Evolutionary conservation across 106 monocot genomes (phyloP).

Genomic region (Cymbidium sinense): DNA sequence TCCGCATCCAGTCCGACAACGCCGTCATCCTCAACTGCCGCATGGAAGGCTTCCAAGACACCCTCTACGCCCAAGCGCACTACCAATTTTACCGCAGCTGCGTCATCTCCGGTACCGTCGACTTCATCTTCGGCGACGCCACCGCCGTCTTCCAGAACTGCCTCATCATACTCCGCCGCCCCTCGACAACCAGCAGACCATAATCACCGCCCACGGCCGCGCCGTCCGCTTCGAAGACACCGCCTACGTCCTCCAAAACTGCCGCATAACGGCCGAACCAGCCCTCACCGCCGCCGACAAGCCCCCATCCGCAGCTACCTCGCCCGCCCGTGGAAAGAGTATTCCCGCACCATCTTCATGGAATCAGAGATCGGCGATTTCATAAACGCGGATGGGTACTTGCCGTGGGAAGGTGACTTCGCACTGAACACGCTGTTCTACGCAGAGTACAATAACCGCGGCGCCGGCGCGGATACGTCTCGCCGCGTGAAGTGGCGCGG

Average conservation of each 20-base stretch:
- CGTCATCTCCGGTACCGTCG: conserved; percentile 69
- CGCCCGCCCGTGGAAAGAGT: conserved; percentile 77
- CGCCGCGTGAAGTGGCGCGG: conserved; percentile 52
- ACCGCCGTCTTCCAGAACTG: conserved; percentile 78
- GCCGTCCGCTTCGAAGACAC: conserved; percentile 54
- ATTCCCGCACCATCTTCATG: conserved; percentile 54
- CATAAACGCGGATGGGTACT: conserved; percentile 55
- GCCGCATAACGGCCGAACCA: conserved; percentile 37
- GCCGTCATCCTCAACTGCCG: conserved; percentile 55
- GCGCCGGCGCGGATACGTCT: conserved; percentile 29
- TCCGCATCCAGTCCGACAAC: conserved; percentile 60
- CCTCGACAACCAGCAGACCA: conserved; percentile 39
- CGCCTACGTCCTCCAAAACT: conserved; percentile 58
- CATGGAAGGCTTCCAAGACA: conserved; percentile 78
- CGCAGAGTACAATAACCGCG: conserved; percentile 54
- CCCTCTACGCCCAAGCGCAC: conserved; percentile 62
- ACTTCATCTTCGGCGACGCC: conserved; percentile 88
- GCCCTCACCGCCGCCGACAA: conserved; percentile 11
- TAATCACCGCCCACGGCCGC: conserved; percentile 61
- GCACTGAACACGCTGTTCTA: conserved; percentile 46
- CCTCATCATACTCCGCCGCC: conserved; percentile 48
- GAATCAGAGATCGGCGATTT: conserved; percentile 43
- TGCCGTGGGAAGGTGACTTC: conserved; percentile 43
- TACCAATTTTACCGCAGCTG: conserved; percentile 80
- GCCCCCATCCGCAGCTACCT: conserved; percentile 28